phyloP scores from a whole-genome alignment of 2,329 filamentous ascomycete genomes.

The Alternaria alternata region DNA sequence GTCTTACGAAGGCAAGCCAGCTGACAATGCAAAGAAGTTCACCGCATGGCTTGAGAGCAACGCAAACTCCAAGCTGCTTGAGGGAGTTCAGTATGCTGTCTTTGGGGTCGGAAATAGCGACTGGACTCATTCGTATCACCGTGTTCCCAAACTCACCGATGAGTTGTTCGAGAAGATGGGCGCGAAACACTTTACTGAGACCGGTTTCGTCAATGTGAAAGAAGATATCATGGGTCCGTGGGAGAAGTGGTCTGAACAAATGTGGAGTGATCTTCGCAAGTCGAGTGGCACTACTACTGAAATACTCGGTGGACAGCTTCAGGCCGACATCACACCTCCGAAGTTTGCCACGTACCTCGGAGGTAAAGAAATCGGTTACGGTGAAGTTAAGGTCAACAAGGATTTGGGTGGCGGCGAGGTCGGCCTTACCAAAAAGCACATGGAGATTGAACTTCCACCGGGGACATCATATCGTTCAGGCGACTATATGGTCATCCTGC shows the following conservation, averaged over 20 bases:
- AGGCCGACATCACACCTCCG: conserved; percentile 7
- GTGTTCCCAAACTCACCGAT: conserved; percentile 71
- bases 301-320: conserved; percentile 6
- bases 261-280: conserved; percentile 12
- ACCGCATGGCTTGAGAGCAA: conserved; percentile 69
- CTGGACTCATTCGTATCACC: conserved; percentile 69
- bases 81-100: conserved; percentile 68
- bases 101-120: conserved; percentile 73
- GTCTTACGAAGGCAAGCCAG: conserved; percentile 77
- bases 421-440: conserved; percentile 14
- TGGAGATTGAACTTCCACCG: conserved; percentile 40
- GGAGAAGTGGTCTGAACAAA: conserved; percentile 13
- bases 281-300: conserved; percentile 9
- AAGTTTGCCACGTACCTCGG: conserved; percentile 17
- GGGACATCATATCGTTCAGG: conserved; percentile 69
- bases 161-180: conserved; percentile 61
- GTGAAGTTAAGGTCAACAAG: conserved; percentile 35
- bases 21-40: conserved; percentile 75
- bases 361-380: conserved; percentile 14
- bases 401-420: conserved; percentile 16
- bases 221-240: conserved; percentile 14
- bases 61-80: conserved; percentile 59
- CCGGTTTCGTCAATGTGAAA: conserved; percentile 14
- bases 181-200: conserved; percentile 40
- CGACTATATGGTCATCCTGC: conserved; percentile 77